Conservation (phyloP, 2,329 filamentous ascomycete genomes). For the Zasmidium cellare region DNA sequence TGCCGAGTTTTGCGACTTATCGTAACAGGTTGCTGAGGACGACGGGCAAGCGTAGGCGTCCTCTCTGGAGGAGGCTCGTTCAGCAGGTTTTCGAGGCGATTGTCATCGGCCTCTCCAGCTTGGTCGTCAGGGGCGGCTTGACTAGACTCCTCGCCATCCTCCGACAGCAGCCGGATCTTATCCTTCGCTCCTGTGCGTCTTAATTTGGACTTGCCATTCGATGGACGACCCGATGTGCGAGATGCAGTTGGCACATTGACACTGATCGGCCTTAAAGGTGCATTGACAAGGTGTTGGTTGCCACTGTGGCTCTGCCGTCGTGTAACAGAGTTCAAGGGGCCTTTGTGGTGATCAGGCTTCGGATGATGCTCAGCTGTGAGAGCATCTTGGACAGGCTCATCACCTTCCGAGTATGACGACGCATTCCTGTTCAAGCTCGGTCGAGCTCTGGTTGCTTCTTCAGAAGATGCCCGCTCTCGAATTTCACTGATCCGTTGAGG, state of each 20-base stretch:
- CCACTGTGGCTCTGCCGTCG: neutral
- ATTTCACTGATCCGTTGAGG: constrained; percentile 18
- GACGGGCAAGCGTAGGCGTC: neutral
- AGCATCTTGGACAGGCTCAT: neutral
- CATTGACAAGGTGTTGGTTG: neutral
- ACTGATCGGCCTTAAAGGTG: constrained; percentile 20
- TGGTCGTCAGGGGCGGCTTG: constrained; percentile 11
- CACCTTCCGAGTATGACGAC: constrained; percentile 28
- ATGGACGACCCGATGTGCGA: neutral
- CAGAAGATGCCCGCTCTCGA: constrained; percentile 22
- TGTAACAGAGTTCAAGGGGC: neutral
- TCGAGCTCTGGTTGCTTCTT: constrained; percentile 15
- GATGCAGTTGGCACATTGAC: constrained; percentile 20
- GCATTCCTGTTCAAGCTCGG: constrained; percentile 11
- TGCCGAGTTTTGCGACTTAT: neutral
- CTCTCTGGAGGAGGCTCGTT: constrained; percentile 1
- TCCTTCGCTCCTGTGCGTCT: constrained; percentile 16
- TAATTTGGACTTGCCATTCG: constrained; percentile 9
- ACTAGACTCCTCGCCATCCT: constrained; percentile 27
- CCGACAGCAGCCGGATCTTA: constrained; percentile 28
- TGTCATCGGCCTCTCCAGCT: constrained; percentile 4
- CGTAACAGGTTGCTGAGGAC: neutral
- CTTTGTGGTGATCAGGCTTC: neutral
- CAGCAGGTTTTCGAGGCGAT: constrained; percentile 27
- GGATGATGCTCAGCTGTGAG: neutral